Base-by-base conservation (phyloP, 108 stramenopile species). In the Fragilaria radians region DNA sequence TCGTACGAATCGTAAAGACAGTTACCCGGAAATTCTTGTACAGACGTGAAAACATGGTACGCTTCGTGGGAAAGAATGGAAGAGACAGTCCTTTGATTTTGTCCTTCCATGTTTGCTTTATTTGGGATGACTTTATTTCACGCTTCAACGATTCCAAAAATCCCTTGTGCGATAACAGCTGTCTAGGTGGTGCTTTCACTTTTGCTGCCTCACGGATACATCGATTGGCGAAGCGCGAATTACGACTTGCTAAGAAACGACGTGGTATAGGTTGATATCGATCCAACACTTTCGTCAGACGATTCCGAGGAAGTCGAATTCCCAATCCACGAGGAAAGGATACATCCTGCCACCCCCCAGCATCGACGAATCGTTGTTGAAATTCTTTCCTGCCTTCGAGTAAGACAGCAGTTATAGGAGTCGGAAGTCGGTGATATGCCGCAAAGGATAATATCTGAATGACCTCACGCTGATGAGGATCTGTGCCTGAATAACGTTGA, bases 381-480 rank as follows among this genome's bases (percentile, higher is more conserved):
- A 5, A 19, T 11, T 25, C 18, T n/a, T n/a, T n/a, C n/a, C n/a
- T n/a, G n/a, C n/a, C n/a, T 31, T 14, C 7, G 23, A 53, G 28
- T 51, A 51, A 21, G 19, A 51, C 17, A 5, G 24, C 23, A 7
- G 50, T 21, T 46, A 65, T 26, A 2, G 52, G 50, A 23, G 33
- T 56, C 2, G 64, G 64, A 9, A 65, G 25, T 1, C 45, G 33
- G 29, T 65, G 45, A 17, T 52, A 7, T 5, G 57, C 64, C 5
- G 57, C 64, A 57, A 65, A 24, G 21, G 64, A 65, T 9, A 58
- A 28, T 19, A 58, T 32, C 48, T 55, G 28, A 14, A 29, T 54
- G 25, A 63, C 32, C 9, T 54, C 3, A n/a, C 49, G 25, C 3
- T 57, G 5, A 7, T 42, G 7, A 18, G 11, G 21, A 21, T 63